Percentiles rank a stretch among this genome's conserved stretches.
phyloP scores from a whole-genome alignment of 139 green algal species.

The Edaphochlamys debaryana region DNA sequence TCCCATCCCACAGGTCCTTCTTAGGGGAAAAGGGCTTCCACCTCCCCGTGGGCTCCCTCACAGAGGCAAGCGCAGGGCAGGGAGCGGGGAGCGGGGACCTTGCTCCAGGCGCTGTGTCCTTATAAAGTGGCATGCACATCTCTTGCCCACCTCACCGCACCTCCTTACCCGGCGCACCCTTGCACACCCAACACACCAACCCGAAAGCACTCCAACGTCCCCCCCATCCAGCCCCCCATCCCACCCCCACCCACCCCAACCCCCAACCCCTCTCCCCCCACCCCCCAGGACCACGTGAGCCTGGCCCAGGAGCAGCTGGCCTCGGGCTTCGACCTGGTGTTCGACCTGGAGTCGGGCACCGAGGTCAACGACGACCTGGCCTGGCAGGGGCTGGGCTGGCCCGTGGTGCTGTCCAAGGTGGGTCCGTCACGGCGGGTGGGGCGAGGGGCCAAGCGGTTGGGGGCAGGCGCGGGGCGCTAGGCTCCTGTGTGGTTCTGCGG shows the following conservation, averaged over 20 bases:
- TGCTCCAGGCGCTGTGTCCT: background rate
- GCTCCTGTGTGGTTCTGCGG: no score
- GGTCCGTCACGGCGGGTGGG: background rate
- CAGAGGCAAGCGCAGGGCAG: background rate
- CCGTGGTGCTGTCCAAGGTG: background rate
- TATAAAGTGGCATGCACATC: background rate
- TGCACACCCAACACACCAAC: no score
- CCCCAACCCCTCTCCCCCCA: no score
- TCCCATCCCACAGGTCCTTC: constrained; percentile 37
- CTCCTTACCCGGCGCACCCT: no score
- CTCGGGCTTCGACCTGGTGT: constrained; percentile 18
- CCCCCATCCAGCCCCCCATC: no score
- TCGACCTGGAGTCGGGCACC: constrained; percentile 31
- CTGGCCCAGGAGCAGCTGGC: no score
- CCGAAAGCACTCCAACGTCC: no score
- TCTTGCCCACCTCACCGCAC: no score
- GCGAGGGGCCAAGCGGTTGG: background rate
- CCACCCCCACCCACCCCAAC: no score
- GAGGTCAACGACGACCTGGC: background rate
- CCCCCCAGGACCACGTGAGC: no score
- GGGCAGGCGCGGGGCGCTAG: background rate
- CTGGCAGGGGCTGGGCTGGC: constrained; percentile 10
- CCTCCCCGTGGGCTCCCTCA: background rate
- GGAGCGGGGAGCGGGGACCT: no score
- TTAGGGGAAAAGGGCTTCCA: constrained; percentile 27